Percentiles rank a stretch among this genome's conserved stretches.
Evolutionary conservation across 169 alveolate species (phyloP).

Genomic region (Besnoitia besnoiti): DNA sequence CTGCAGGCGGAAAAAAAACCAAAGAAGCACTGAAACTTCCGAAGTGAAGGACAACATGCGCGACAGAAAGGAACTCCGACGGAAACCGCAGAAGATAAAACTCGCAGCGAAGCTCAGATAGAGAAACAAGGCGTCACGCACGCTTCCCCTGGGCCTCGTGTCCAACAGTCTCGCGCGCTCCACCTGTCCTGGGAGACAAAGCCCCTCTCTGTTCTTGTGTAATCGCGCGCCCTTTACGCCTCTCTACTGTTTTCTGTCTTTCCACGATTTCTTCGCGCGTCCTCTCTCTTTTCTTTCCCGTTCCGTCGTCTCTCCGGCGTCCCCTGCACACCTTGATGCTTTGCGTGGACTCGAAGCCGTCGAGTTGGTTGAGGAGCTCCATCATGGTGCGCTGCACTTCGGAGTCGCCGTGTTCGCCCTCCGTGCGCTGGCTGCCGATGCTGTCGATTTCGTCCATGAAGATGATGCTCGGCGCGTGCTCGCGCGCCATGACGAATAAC

Average conservation of each 20-base stretch:
- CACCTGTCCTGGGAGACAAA: background rate
- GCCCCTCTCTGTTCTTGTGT: too few species aligned
- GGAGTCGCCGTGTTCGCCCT: constrained; percentile 98
- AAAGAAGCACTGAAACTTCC: background rate
- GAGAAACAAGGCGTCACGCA: too few species aligned
- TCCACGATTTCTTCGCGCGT: background rate
- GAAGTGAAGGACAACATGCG: background rate
- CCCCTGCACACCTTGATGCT: constrained; percentile 92
- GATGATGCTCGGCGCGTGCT: constrained; percentile 77
- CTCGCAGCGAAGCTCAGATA: background rate
- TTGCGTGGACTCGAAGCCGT: constrained; percentile 98
- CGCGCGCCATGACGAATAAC: constrained; percentile 78
- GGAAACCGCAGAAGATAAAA: background rate
- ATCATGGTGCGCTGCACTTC: constrained; percentile 99
- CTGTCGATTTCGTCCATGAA: constrained; percentile 76
- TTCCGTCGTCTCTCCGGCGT: background rate
- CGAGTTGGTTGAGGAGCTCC: constrained; percentile 98
- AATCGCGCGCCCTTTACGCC: too few species aligned
- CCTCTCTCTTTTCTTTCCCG: background rate
- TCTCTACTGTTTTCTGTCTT: too few species aligned
- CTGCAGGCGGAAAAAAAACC: constrained; percentile 33
- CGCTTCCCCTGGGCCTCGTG: too few species aligned
- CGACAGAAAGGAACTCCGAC: background rate
- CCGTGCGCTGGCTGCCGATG: constrained; percentile 82
- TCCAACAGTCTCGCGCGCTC: background rate